A percentile compares a stretch with the other conserved stretches of the same genome.
Conservation (phyloP, 306 rosid genomes). For the Quillaja saponaria region DNA sequence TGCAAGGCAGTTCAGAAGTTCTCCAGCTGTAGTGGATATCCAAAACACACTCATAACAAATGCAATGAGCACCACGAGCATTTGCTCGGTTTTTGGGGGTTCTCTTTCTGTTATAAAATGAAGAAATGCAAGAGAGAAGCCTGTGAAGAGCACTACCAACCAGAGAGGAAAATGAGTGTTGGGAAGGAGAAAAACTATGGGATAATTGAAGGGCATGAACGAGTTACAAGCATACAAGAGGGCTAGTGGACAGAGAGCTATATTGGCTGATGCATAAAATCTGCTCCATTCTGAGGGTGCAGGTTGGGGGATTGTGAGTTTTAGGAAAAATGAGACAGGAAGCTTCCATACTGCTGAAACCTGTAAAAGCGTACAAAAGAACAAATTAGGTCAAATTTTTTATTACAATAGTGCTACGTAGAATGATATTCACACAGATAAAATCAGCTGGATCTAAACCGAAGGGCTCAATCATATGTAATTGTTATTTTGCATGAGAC, state of each 20-base stretch:
- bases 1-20: constrained; percentile 86
- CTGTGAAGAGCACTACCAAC: constrained; percentile 65
- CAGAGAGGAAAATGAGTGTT: constrained; percentile 76
- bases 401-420: too few species aligned
- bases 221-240: constrained; percentile 79
- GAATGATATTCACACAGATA: neutral
- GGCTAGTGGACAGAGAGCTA: constrained; percentile 74
- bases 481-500: neutral
- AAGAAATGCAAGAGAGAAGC: constrained; percentile 81
- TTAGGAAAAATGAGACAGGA: constrained; percentile 66
- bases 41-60: constrained; percentile 95
- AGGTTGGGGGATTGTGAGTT: constrained; percentile 81
- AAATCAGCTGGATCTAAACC: neutral
- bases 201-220: constrained; percentile 65
- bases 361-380: constrained; percentile 50
- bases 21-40: constrained; percentile 89
- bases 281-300: constrained; percentile 84
- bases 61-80: constrained; percentile 66
- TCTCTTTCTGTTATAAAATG: constrained; percentile 68
- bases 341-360: constrained; percentile 66
- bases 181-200: constrained; percentile 80
- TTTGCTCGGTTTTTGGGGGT: constrained; percentile 82
- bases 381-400: too few species aligned
- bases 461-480: neutral
- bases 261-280: constrained; percentile 77